Percentiles rank a stretch among this genome's conserved stretches.
phyloP scores from a whole-genome alignment of 140 eudicot species.

The Erigeron philadelphicus region DNA sequence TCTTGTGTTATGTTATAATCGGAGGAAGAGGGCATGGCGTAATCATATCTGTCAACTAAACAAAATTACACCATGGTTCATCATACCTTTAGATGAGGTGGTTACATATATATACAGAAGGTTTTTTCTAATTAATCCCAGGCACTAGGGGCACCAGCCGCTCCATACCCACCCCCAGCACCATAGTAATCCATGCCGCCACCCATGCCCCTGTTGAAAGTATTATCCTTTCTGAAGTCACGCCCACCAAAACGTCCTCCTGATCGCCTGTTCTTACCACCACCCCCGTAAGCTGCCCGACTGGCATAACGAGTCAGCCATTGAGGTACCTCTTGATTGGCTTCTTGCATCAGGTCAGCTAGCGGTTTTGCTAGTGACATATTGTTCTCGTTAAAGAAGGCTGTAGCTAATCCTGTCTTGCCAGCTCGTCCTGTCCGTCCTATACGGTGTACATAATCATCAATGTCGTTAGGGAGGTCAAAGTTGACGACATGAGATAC shows the following conservation, averaged over 20 bases:
- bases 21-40: conserved; percentile 5
- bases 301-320: conserved; percentile 43
- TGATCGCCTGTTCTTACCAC: conserved; percentile 31
- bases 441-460: conserved; percentile 43
- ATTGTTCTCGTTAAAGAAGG: conserved; percentile 37
- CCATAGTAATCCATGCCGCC: conserved; percentile 42
- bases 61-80: conserved; percentile 21
- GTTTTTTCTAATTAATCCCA: conserved; percentile 26
- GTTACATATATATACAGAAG: conserved; percentile 14
- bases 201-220: conserved; percentile 27
- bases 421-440: conserved; percentile 50
- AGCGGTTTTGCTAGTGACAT: conserved; percentile 35
- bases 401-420: conserved; percentile 40
- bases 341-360: conserved; percentile 40
- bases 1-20: not conserved
- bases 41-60: conserved; percentile 17
- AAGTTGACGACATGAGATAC: conserved; percentile 46
- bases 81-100: conserved; percentile 1
- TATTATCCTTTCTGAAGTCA: conserved; percentile 53
- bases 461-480: conserved; percentile 42
- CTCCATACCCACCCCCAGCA: conserved; percentile 31
- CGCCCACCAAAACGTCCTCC: conserved; percentile 72
- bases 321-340: conserved; percentile 43
- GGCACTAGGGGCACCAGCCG: conserved; percentile 39
- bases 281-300: conserved; percentile 33